These are phyloP conservation scores for Podaxis mareebaensis DNA, from an alignment of 768 basidiomycete species.

Conservation along the genomic window DNA sequence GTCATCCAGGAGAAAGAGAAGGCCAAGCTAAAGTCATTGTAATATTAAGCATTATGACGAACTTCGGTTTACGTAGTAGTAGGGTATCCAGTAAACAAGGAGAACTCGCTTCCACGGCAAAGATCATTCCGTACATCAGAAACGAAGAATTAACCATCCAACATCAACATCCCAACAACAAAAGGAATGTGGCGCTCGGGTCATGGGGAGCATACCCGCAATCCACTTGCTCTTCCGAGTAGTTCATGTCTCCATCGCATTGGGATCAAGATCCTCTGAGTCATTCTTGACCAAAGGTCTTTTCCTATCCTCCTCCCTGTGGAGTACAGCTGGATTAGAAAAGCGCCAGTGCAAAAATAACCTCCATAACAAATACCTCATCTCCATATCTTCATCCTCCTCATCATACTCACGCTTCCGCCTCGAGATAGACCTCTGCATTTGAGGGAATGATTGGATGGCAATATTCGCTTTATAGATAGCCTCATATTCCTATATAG, in stretches of 20 bases:
- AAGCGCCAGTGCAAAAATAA: slow-evolving; percentile 1
- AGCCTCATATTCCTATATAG: slow-evolving; percentile 82
- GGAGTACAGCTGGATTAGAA: slow-evolving; percentile 8
- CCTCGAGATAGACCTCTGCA: slow-evolving; percentile 45
- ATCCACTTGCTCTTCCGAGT: neutral
- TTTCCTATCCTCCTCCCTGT: slow-evolving; percentile 49
- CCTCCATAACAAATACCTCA: slow-evolving; percentile 7
- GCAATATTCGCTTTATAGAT: slow-evolving; percentile 83
- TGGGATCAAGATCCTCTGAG: slow-evolving; percentile 35
- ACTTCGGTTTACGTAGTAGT: slow-evolving; percentile 4
- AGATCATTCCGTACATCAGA: neutral
- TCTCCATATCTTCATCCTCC: slow-evolving; percentile 52
- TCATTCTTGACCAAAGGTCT: slow-evolving; percentile 41
- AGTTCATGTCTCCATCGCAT: slow-evolving; percentile 52
- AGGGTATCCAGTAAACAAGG: slow-evolving; percentile 13
- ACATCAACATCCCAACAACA: neutral
- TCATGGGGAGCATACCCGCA: neutral
- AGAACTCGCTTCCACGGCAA: slow-evolving; percentile 1
- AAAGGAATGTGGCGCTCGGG: neutral
- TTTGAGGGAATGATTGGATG: slow-evolving; percentile 56
- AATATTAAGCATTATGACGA: slow-evolving; percentile 28
- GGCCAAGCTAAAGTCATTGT: slow-evolving; percentile 78
- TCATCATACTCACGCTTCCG: slow-evolving; percentile 79
- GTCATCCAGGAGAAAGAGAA: slow-evolving; percentile 83
- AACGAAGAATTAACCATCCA: neutral